Percentiles rank a stretch among this genome's conserved stretches.
These are phyloP conservation scores for Bjerkandera adusta DNA, from an alignment of 1,284 basidiomycete species.

Conservation along the genomic window DNA sequence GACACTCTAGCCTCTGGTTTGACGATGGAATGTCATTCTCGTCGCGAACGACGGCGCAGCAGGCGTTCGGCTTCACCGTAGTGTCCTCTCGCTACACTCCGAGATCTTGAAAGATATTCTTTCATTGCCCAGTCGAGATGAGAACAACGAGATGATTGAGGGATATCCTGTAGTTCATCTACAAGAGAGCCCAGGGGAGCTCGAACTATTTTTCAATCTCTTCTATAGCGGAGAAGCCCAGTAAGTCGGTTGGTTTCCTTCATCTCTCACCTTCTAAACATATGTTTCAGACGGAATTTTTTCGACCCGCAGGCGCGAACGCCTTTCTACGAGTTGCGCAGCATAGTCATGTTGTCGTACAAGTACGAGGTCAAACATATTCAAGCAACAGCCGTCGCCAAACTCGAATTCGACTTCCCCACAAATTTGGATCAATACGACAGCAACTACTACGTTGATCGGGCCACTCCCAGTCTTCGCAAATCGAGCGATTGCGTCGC, in stretches of 20 bases:
- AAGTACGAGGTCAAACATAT: too few species aligned
- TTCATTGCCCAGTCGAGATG: neutral
- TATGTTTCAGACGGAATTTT: too few species aligned
- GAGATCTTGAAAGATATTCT: slow-evolving; percentile 4
- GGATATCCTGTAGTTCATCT: slow-evolving; percentile 6
- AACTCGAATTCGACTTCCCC: too few species aligned
- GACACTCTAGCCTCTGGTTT: slow-evolving; percentile 10
- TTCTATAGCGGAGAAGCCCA: neutral
- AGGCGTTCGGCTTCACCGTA: slow-evolving; percentile 3
- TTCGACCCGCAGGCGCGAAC: too few species aligned
- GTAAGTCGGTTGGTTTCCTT: too few species aligned
- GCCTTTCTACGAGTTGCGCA: too few species aligned
- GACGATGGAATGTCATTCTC: slow-evolving; percentile 14
- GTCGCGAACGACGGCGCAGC: slow-evolving; percentile 1
- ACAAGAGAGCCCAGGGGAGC: slow-evolving; percentile 1
- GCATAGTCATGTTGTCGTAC: too few species aligned
- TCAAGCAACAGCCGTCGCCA: too few species aligned
- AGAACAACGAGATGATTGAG: neutral
- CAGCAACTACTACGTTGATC: too few species aligned
- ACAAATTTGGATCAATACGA: too few species aligned
- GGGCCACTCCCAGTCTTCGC: too few species aligned
- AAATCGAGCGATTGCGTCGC: neutral
- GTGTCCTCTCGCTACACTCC: slow-evolving; percentile 6
- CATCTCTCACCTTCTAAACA: too few species aligned
- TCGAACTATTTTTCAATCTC: neutral